Base-by-base conservation (phyloP, 73 alveolate genomes). In the Tetrahymena thermophila region DNA sequence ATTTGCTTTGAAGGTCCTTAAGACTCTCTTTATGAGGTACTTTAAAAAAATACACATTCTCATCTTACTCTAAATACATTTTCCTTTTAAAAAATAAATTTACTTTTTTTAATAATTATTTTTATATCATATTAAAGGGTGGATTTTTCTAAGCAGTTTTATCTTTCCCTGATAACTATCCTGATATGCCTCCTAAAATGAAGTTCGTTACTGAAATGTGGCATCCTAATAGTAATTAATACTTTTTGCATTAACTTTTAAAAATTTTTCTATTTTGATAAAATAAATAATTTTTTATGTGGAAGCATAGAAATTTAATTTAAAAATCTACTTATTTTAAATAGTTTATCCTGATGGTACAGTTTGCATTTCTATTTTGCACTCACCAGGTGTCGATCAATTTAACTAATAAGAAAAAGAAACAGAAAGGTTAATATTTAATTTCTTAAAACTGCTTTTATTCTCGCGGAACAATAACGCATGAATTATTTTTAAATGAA, bases 91-190 rank as follows among this genome's bases (percentile, higher is more conserved):
- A 15, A 4, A 19, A 11, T 8, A n/a, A 84, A 84, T 19, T 15
- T 19, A 50, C 15, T 19, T 21, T 34, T 2, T 85, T 43, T 31
- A 94, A 31, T 44, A 7, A 11, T 23, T 44, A n/a, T 34, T 85
- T 23, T 58, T 85, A 96, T 7, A 71, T 71, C 6, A 11, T 28
- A 25, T 19, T 25, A 71, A 28, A 71, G 89, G 99, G 99, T 17
- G 99, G 99, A 25, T 96, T 96, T 85, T 99, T 99, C 96, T 85
- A 96, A 96, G 99, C 98, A 38, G 44, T 93, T 23, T 95, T 99
- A 85, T 96, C 96, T 84, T 98, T 99, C 96, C 99, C 99, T 10
- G 98, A 97, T 31, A 99, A 99, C 94, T 99, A 97, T 96, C 99
- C 99, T 23, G 94, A 97, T 93, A 96, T 94, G 85, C 99, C 99